A percentile compares a stretch with the other conserved stretches of the same genome.
Evolutionary conservation across 306 rosid genomes (phyloP).

Genomic region (Senna siamea): DNA sequence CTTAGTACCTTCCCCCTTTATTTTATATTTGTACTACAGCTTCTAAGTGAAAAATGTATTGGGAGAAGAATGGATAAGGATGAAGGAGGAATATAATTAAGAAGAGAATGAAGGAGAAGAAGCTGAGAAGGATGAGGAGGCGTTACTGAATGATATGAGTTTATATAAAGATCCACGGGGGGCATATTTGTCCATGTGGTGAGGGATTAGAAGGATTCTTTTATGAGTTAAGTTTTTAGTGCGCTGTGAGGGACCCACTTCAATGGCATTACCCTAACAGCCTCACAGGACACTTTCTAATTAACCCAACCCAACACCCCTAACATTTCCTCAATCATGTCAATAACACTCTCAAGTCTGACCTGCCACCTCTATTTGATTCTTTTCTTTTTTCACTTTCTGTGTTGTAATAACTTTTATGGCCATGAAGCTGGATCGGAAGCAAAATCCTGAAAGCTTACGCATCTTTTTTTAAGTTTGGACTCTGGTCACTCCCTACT

Average conservation of each 20-base stretch:
- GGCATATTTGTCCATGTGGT: background rate
- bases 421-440: constrained; percentile 6
- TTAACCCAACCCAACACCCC: too few species aligned
- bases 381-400: background rate
- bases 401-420: background rate
- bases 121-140: background rate
- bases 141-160: constrained; percentile 16
- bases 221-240: background rate
- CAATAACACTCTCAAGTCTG: too few species aligned
- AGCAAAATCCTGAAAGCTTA: constrained; percentile 24
- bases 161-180: constrained; percentile 10
- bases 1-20: too few species aligned
- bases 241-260: constrained; percentile 34
- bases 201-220: background rate
- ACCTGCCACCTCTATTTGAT: background rate
- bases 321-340: background rate
- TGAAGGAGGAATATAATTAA: background rate
- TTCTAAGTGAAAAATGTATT: too few species aligned
- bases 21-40: too few species aligned
- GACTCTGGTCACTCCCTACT: background rate
- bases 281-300: too few species aligned
- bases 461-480: background rate
- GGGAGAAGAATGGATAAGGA: constrained; percentile 26
- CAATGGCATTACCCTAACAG: constrained; percentile 8
- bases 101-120: background rate